Evolutionary conservation across 495 filamentous ascomycete genomes (phyloP), one percentile per base, ranked within the genome.

Genomic region (Podospora pseudopauciseta): DNA sequence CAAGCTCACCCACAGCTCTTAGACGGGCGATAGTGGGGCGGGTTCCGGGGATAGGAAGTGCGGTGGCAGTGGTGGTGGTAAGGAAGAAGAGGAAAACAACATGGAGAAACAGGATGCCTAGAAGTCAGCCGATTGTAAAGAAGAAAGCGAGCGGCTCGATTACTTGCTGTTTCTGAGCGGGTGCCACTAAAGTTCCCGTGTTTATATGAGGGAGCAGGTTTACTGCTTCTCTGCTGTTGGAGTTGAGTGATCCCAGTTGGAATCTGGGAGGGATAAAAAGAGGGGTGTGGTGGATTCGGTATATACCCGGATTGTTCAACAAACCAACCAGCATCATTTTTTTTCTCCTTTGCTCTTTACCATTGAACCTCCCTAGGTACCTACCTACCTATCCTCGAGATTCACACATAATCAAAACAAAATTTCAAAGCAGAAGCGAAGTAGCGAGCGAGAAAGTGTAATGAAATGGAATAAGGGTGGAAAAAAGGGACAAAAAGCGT

Each of bases 1-100:
- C 79, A 85, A 77, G 75, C 72, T 87, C 67, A 80, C 82, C 53
- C 78, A 80, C 61, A 75, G 73, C 75, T 75, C 74, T 61, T 76
- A 74, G 74, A 74, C 64, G 70, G 60, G 71, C 67, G 57, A 19
- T 65, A 57, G 59, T 32, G 23, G 55, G 30, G 62, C 0, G 19
- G 32, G 32, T 53, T 34, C 15, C 9, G 32, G 34, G 27, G 62
- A 13, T 54, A 13, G 39, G 39, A 49, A 49, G 60, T 5, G 60
- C 16, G 23, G 60, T 28, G 57, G 44, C 11, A 16, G 39, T 19
- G 32, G 63, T 34, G 61, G 57, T 27, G 57, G 19, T 64, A 62
- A 65, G 34, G 27, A 55, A 32, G 67, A 23, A 5, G 34, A 59
- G 32, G 61, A 44, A 19, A 32, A n/a, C 20, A 30, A 28, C 23